Base-by-base conservation (phyloP, 768 basidiomycete genomes). In the Russula sp. region DNA sequence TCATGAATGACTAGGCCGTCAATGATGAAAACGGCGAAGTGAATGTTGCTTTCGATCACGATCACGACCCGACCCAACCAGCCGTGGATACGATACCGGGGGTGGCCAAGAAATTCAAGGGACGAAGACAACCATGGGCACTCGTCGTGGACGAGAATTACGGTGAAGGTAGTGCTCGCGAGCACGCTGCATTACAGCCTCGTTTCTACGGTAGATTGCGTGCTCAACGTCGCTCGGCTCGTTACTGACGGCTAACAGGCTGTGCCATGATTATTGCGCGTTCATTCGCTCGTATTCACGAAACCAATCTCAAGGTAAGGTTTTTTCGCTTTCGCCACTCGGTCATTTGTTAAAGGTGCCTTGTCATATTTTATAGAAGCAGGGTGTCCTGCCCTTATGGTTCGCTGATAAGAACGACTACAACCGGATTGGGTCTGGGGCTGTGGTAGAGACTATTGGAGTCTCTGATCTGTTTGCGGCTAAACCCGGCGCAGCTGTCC, bases 201-300 rank as follows among this genome's bases (percentile, higher is more conserved):
- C 84, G 97, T 20, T 97, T 94, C 77, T 94, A 92, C 68, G 92
- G 90, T 87, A 69, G 49, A 75, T 68, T 11, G 4, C 13, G 18
- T 37, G 47, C 16, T 37, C 14, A 34, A 27, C 22, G n/a, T 27
- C 44, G 27, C 48, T 60, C 44, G 31, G 55, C 18, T 27, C 11
- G 42, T 34, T 18, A 40, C 54, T 55, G 34, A 62, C 48, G 27
- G 58, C n/a, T 31, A 40, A 11, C 66, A 88, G 92, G 96, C 18
- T 94, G 93, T 70, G 83, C 82, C 6, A 77, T 94, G 78, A 94
- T 98, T 68, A 73, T 97, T 61, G 94, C 94, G 0, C 80, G 94
- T 22, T 98, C 94, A 2, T 98, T 99, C 70, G 97, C 97, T 67
- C 88, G 97, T 55, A 99, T 99, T 55, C 97, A 99, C 72, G 97